These are phyloP conservation scores for Setaria italica DNA, from an alignment of 202 grass and related monocot genomes.

Conservation along the genomic window DNA sequence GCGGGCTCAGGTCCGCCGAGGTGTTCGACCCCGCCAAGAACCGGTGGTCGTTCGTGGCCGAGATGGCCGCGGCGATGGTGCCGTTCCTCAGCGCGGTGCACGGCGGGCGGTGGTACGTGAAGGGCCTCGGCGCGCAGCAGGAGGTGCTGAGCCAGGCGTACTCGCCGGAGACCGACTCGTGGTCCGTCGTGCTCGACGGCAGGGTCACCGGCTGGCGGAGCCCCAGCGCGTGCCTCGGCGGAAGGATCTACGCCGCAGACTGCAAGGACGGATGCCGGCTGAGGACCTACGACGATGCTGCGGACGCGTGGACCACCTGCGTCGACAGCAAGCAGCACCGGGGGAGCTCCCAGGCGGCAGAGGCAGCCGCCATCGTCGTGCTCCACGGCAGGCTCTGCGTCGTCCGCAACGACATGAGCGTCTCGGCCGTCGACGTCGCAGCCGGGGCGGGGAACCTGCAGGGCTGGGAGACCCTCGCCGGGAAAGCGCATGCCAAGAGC, in stretches of 20 bases:
- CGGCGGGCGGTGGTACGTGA: slow-evolving; percentile 82
- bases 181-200: slow-evolving; percentile 59
- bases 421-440: slow-evolving; percentile 58
- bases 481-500: slow-evolving; percentile 59
- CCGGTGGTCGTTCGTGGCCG: slow-evolving; percentile 73
- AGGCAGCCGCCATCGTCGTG: slow-evolving; percentile 69
- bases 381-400: slow-evolving; percentile 69
- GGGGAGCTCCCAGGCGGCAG: slow-evolving; percentile 62
- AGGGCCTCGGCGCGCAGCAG: slow-evolving; percentile 60
- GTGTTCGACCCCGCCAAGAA: slow-evolving; percentile 81
- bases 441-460: slow-evolving; percentile 25
- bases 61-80: slow-evolving; percentile 70
- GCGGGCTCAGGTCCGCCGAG: slow-evolving; percentile 63
- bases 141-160: slow-evolving; percentile 79
- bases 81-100: slow-evolving; percentile 72
- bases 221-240: slow-evolving; percentile 63
- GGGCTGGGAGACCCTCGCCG: slow-evolving; percentile 61
- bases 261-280: slow-evolving; percentile 85
- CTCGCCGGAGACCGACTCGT: slow-evolving; percentile 52
- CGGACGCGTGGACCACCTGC: slow-evolving; percentile 54
- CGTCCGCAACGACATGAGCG: slow-evolving; percentile 85
- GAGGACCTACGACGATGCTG: slow-evolving; percentile 59
- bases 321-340: slow-evolving; percentile 60
- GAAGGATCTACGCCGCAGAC: slow-evolving; percentile 65
- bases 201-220: slow-evolving; percentile 82